Evolutionary conservation across 768 basidiomycete genomes (phyloP), one percentile per base, ranked within the genome.

Genomic region (Lactarius indigo): DNA sequence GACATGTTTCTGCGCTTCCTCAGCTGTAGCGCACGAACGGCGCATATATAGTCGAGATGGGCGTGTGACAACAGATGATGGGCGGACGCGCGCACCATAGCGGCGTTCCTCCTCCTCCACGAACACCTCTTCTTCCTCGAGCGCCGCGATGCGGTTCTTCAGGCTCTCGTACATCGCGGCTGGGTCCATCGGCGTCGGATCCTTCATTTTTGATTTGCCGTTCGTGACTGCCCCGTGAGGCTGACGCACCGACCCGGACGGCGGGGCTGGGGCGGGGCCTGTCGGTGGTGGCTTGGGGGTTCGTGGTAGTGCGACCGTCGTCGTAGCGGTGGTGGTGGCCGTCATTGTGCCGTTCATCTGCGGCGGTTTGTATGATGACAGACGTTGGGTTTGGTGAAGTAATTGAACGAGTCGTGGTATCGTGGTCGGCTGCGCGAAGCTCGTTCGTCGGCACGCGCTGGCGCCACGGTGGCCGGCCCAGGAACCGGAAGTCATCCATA

Each of bases 151-250:
- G 75, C 92, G 83, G 76, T 82, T 94, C 84, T 90, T 93, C 73
- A 95, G 81, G 63, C 87, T 90, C 76, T 94, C 92, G 75, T 93
- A 93, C 90, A 94, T 91, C 50, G 86, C 83, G 2, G 87, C 89
- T 62, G 92, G 91, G 79, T 95, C 92, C 63, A 91, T 84, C 26
- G 87, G 88, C 8, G 81, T 75, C 64, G 80, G 78, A 68, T 88
- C 89, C 77, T 88, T 90, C 80, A 88, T 89, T 86, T 91, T 93
- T 26, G 73, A 71, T 64, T 77, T 76, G 52, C 65, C 65, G 26
- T 68, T 68, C 39, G 58, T 20, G 39, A 39, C 30, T 15, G 65
- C 42, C 5, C 62, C 42, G 50, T 83, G 81, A 57, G 83, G 79
- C 62, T 80, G 78, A 64, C 87, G 89, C 39, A 86, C 83, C 65